Conservation (phyloP, 2,329 filamentous ascomycete species). For the Fonsecaea pugnacius region DNA sequence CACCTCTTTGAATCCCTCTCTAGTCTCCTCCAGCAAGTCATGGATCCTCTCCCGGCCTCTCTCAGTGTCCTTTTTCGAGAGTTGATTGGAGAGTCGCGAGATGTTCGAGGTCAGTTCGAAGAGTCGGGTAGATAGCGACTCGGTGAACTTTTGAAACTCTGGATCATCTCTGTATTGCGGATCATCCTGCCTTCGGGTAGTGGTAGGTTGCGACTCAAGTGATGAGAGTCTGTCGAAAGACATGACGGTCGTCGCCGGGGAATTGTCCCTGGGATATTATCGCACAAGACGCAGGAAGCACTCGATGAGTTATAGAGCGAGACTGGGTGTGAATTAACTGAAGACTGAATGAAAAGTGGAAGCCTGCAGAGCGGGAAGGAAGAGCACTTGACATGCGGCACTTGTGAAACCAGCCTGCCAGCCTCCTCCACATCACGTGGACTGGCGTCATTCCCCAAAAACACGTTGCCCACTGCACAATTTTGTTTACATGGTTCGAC, state of each 20-base stretch:
- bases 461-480: constrained; percentile 3
- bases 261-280: background rate
- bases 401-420: constrained; percentile 23
- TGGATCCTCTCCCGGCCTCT: constrained; percentile 89
- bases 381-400: constrained; percentile 9
- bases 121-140: constrained; percentile 82
- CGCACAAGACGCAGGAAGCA: background rate
- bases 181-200: constrained; percentile 69
- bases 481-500: background rate
- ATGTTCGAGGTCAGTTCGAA: constrained; percentile 90
- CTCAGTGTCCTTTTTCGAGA: constrained; percentile 87
- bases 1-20: constrained; percentile 84
- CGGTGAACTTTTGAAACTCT: constrained; percentile 82
- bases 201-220: constrained; percentile 78
- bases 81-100: constrained; percentile 79
- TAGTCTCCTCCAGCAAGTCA: constrained; percentile 82
- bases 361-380: constrained; percentile 20
- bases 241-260: constrained; percentile 58
- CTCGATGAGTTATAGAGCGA: background rate
- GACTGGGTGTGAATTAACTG: background rate
- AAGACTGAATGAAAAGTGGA: constrained; percentile 12
- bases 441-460: constrained; percentile 10
- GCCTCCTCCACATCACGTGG: constrained; percentile 25
- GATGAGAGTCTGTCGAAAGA: constrained; percentile 87
- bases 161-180: constrained; percentile 86